Conservation (phyloP, 1,284 basidiomycete species). For the Marasmius oreades region DNA sequence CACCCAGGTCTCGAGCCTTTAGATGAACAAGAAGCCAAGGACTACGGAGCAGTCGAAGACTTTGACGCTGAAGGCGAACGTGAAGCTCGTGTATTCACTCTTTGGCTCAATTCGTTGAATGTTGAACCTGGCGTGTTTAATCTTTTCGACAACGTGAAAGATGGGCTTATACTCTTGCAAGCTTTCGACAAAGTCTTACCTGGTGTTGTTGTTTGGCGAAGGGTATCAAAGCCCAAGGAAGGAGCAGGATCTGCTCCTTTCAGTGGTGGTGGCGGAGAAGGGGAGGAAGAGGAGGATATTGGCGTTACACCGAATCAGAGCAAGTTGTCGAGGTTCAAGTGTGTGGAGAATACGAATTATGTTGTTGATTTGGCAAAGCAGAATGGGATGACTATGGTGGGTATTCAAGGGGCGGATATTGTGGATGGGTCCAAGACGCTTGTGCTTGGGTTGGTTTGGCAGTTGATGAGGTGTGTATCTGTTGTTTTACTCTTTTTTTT, state of each 20-base stretch:
- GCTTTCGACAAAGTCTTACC: constrained; percentile 96
- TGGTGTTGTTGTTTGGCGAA: constrained; percentile 89
- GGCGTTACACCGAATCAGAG: constrained; percentile 78
- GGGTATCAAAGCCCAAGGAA: constrained; percentile 90
- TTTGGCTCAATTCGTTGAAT: constrained; percentile 96
- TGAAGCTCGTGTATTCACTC: constrained; percentile 95
- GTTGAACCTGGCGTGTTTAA: constrained; percentile 97
- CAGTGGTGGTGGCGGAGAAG: constrained; percentile 37
- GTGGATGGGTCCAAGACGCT: constrained; percentile 91
- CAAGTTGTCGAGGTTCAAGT: constrained; percentile 92
- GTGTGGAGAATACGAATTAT: constrained; percentile 98
- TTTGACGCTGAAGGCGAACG: constrained; percentile 99
- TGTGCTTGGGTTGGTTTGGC: constrained; percentile 96
- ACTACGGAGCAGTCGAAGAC: constrained; percentile 88
- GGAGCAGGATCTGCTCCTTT: constrained; percentile 43
- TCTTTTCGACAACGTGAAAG: constrained; percentile 93
- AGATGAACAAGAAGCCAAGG: constrained; percentile 84
- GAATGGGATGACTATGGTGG: constrained; percentile 94
- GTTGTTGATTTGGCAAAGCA: constrained; percentile 89
- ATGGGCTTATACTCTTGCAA: constrained; percentile 89
- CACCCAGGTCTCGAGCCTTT: constrained; percentile 91
- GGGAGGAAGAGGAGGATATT: constrained; percentile 71
- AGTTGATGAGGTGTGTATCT: constrained; percentile 80
- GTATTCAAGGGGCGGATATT: constrained; percentile 97
- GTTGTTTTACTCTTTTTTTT: constrained; percentile 3